Evolutionary conservation across 176 grass and related monocot genomes (phyloP), one percentile per base, ranked within the genome.

Genomic region (Thinopyrum elongatum): DNA sequence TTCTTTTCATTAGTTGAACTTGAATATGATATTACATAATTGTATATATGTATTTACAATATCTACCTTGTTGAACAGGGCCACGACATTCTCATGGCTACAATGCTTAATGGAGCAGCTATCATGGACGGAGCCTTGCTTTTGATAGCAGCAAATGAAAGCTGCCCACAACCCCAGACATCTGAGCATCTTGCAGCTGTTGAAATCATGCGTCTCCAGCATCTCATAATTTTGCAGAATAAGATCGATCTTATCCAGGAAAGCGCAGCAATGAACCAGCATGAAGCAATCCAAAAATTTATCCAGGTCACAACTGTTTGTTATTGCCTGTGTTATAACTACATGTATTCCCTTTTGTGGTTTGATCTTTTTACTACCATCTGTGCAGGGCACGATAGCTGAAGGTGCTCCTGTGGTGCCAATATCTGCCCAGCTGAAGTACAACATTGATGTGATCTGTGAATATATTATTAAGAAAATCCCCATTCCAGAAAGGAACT

Each of bases 161-260:
- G 96, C 74, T 98, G 93, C 73, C 96, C 96, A 76, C 93, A 98
- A 31, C 96, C 96, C 26, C 93, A 95, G 65, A 95, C 93, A 59
- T 94, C 88, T 64, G 93, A 98, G 65, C 93, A 98, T 89, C 86
- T 98, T 65, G 96, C 96, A 39, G 92, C 96, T 51, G 93, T 98
- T 77, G 92, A 98, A 80, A 98, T 98, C 39, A 98, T 98, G 93
- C 90, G 86, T 62, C 96, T 98, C 13, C 91, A 98, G 16, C 96
- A 98, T 90, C 93, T 98, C n/a, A 95, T 98, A 82, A 95, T 95
- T 92, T 76, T 98, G 28, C 91, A 98, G 85, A 98, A 98, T 71
- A 98, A 95, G 84, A 95, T 95, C 22, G 96, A 98, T 88, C 96
- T 98, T 81, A 95, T 95, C 78, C 96, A 98, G 85, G 93, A 98